phyloP scores from a whole-genome alignment of 108 stramenopile species.

The Nitzschia palea region DNA sequence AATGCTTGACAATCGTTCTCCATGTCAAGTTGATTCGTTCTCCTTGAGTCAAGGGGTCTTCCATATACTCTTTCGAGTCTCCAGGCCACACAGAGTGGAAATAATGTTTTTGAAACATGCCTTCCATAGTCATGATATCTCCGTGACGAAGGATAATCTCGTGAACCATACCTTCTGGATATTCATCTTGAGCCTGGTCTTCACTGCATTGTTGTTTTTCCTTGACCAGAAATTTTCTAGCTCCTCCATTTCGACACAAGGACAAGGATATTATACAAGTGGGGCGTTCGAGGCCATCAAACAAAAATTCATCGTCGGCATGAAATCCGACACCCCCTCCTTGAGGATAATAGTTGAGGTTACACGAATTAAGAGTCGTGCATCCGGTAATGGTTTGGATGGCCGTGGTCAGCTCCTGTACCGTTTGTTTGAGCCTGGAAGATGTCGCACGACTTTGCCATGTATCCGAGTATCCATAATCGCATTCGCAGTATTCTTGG shows the following conservation, averaged over 20 bases:
- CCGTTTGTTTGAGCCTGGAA: neutral
- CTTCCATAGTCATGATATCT: conserved; percentile 46
- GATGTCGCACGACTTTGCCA: conserved; percentile 24
- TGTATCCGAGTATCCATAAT: conserved; percentile 45
- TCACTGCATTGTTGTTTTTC: conserved; percentile 5
- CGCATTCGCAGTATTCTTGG: conserved; percentile 28
- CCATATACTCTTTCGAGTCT: conserved; percentile 12
- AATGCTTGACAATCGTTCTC: conserved; percentile 40
- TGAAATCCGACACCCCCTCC: conserved; percentile 45
- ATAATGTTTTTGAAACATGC: conserved; percentile 39
- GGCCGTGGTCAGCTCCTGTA: conserved; percentile 25
- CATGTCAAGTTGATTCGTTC: conserved; percentile 47
- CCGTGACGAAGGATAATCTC: conserved; percentile 34
- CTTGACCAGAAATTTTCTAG: conserved; percentile 29
- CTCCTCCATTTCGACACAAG: conserved; percentile 17
- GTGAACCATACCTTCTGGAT: neutral
- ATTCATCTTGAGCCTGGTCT: conserved; percentile 5
- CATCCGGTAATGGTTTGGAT: neutral
- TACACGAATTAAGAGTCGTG: conserved; percentile 26
- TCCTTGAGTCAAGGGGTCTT: conserved; percentile 28
- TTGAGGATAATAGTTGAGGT: conserved; percentile 41
- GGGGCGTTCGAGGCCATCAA: conserved; percentile 30
- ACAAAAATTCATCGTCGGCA: conserved; percentile 46
- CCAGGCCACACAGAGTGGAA: conserved; percentile 47
- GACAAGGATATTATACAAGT: conserved; percentile 39